Percentiles rank a stretch among this genome's conserved stretches.
phyloP scores from a whole-genome alignment of 2,329 filamentous ascomycete species.

The Triangularia verruculosa region DNA sequence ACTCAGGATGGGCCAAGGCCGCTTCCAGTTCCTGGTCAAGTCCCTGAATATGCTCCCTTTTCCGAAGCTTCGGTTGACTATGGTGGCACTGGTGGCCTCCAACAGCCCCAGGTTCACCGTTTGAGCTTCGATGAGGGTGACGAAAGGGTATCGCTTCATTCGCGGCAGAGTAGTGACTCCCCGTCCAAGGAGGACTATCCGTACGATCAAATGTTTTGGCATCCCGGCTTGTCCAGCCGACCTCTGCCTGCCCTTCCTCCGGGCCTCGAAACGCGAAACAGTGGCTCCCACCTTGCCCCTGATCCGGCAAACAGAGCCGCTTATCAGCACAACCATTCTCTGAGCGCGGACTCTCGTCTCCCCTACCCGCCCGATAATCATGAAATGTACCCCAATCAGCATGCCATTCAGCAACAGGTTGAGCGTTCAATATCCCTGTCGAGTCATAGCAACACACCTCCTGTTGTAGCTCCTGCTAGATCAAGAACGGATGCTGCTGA shows the following conservation, averaged over 20 bases:
- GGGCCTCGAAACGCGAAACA: conserved; percentile 14
- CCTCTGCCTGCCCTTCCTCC: conserved; percentile 63
- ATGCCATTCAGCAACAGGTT: conserved; percentile 46
- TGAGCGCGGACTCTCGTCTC: conserved; percentile 45
- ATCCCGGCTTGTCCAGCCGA: conserved; percentile 70
- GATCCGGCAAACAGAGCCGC: conserved; percentile 43
- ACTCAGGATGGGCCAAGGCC: conserved; percentile 46
- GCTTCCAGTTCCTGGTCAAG: conserved; percentile 45
- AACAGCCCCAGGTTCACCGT: conserved; percentile 69
- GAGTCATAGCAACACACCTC: conserved; percentile 76
- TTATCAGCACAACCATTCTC: conserved; percentile 49
- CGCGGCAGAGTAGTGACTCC: conserved; percentile 61
- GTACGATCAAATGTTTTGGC: conserved; percentile 76
- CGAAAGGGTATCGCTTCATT: conserved; percentile 62
- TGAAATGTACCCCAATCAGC: conserved; percentile 46
- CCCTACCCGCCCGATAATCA: conserved; percentile 41
- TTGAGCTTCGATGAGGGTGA: conserved; percentile 93
- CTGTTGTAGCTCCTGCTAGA: conserved; percentile 75
- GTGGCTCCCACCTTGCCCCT: conserved; percentile 11
- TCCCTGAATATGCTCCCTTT: conserved; percentile 43
- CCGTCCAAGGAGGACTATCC: conserved; percentile 71
- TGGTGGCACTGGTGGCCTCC: conserved; percentile 83
- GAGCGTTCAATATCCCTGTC: conserved; percentile 79
- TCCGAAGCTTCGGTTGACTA: conserved; percentile 75
- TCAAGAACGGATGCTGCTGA: conserved; percentile 93